Conservation (phyloP, 257 asterid species). For the Asclepias syriaca region DNA sequence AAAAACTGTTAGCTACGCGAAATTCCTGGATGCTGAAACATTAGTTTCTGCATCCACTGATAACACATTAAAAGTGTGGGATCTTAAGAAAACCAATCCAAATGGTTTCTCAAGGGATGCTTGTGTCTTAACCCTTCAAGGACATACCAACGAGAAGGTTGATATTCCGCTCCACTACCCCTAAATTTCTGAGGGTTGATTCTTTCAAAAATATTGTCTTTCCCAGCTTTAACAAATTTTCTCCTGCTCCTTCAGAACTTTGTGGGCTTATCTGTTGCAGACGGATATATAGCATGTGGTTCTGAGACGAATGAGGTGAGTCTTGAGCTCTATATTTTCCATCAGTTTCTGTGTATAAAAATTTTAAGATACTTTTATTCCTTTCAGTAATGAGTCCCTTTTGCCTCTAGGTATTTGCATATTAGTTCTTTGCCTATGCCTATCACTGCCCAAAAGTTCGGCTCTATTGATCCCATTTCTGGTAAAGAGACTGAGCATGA, state of each 20-base stretch:
- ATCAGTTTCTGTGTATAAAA: neutral
- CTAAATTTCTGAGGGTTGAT: neutral
- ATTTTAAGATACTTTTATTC: neutral
- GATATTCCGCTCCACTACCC: constrained; percentile 12
- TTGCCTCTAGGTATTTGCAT: constrained; percentile 58
- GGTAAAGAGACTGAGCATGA: constrained; percentile 75
- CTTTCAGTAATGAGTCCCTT: neutral
- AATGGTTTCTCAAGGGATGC: constrained; percentile 63
- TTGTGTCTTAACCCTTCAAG: constrained; percentile 68
- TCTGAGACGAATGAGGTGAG: constrained; percentile 92
- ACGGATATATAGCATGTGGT: constrained; percentile 92
- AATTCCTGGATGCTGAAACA: constrained; percentile 69
- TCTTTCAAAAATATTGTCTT: neutral
- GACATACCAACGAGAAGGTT: constrained; percentile 96
- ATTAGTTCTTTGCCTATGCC: constrained; percentile 84
- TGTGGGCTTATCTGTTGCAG: constrained; percentile 85
- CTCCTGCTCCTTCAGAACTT: constrained; percentile 64
- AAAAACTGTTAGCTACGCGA: constrained; percentile 84
- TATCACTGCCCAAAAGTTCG: constrained; percentile 70
- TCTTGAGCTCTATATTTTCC: neutral
- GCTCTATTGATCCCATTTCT: constrained; percentile 76
- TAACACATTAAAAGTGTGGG: constrained; percentile 91
- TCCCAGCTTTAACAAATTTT: constrained; percentile 20
- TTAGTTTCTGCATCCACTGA: constrained; percentile 92
- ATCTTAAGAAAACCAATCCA: constrained; percentile 71